phyloP scores from a whole-genome alignment of 192 early-diverging fungal genomes.

The Coemansia sp. region DNA sequence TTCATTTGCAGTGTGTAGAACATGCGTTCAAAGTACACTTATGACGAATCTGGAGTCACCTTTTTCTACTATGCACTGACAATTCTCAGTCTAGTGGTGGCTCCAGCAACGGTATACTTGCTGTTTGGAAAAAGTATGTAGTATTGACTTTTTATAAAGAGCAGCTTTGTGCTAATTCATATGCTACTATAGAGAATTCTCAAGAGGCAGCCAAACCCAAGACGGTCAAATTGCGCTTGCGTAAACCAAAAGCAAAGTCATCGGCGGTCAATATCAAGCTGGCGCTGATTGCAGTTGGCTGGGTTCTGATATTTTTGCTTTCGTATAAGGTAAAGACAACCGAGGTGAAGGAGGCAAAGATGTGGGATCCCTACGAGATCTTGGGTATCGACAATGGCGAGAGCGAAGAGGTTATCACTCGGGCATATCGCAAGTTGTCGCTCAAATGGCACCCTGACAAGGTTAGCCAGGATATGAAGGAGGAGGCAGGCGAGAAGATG shows the following conservation, averaged over 20 bases:
- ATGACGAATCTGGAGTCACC: slow-evolving; percentile 91
- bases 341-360: slow-evolving; percentile 59
- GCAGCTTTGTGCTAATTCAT: not conserved
- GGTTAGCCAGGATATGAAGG: slow-evolving; percentile 63
- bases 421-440: slow-evolving; percentile 68
- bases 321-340: slow-evolving; percentile 59
- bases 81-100: slow-evolving; percentile 73
- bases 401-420: slow-evolving; percentile 61
- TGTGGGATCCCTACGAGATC: slow-evolving; percentile 95
- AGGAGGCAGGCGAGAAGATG: slow-evolving; percentile 71
- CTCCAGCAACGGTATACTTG: slow-evolving; percentile 68
- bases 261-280: slow-evolving; percentile 27
- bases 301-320: slow-evolving; percentile 46
- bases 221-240: slow-evolving; percentile 40
- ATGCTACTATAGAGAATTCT: slow-evolving; percentile 18
- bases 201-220: slow-evolving; percentile 34
- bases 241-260: slow-evolving; percentile 35
- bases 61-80: slow-evolving; percentile 94
- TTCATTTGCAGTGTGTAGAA: slow-evolving; percentile 18
- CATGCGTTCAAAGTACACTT: slow-evolving; percentile 78
- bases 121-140: slow-evolving; percentile 42
- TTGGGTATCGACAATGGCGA: slow-evolving; percentile 69
- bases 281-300: slow-evolving; percentile 38
- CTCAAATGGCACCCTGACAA: slow-evolving; percentile 78
- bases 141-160: not conserved